Conservation (phyloP, 2,329 filamentous ascomycete genomes). For the Microdochium nivale region DNA sequence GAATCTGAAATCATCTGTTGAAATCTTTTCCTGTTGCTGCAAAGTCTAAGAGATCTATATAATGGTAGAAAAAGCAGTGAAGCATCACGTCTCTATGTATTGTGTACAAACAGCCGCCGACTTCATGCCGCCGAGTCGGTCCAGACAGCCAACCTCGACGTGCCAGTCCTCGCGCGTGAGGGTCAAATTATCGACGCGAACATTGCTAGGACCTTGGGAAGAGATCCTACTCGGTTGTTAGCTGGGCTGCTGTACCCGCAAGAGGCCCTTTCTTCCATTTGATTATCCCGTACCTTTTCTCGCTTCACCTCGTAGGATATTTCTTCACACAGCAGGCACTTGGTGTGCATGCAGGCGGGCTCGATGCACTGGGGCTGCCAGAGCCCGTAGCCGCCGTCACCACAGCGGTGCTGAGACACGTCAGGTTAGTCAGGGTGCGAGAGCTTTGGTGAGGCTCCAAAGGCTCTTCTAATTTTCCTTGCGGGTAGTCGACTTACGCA, state of each 20-base stretch:
- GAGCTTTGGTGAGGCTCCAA: neutral
- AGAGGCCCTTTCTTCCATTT: neutral
- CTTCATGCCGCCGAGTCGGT: neutral
- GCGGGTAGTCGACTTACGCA: neutral
- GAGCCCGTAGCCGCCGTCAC: neutral
- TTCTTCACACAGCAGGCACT: neutral
- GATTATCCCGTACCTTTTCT: neutral
- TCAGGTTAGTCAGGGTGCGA: neutral
- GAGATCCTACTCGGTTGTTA: neutral
- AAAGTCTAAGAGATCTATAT: no score
- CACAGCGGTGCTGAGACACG: neutral
- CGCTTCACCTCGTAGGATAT: neutral
- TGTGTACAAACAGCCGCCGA: neutral
- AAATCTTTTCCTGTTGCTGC: no score
- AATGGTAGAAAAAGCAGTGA: no score
- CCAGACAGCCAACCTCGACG: no score
- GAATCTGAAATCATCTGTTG: no score
- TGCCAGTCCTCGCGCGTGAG: no score
- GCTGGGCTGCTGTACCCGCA: no score
- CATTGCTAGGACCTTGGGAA: no score
- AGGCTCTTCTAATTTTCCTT: neutral
- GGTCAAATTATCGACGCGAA: no score
- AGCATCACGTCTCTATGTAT: no score
- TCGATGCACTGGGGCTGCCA: neutral
- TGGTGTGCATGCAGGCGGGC: neutral